These are phyloP conservation scores for Xylaria sp. DNA, from an alignment of 2,329 filamentous ascomycete species.

Conservation along the genomic window DNA sequence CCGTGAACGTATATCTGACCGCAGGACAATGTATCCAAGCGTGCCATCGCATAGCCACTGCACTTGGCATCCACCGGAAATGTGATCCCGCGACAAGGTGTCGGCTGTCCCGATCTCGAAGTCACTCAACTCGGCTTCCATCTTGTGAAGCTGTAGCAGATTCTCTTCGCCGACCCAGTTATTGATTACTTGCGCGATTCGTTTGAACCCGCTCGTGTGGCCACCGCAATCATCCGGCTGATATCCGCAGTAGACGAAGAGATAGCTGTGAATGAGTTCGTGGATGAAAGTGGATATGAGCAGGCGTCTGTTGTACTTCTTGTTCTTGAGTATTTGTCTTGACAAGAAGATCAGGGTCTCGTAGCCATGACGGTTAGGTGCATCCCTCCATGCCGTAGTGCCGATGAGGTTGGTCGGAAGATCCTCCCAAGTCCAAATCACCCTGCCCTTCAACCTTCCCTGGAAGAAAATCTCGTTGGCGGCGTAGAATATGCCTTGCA, in stretches of 20 bases:
- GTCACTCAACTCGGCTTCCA: constrained; percentile 70
- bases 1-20: constrained; percentile 43
- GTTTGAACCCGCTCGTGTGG: constrained; percentile 69
- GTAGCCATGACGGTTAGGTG: constrained; percentile 60
- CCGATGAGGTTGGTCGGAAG: constrained; percentile 69
- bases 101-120: constrained; percentile 52
- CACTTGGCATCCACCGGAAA: constrained; percentile 43
- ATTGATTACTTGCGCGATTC: constrained; percentile 70
- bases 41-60: constrained; percentile 43
- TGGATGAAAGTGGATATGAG: constrained; percentile 74
- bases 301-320: constrained; percentile 67
- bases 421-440: constrained; percentile 71
- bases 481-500: constrained; percentile 68
- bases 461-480: constrained; percentile 73
- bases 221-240: constrained; percentile 66
- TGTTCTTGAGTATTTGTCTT: constrained; percentile 66
- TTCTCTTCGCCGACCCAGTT: constrained; percentile 66
- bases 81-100: constrained; percentile 34
- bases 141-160: constrained; percentile 65
- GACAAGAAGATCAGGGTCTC: constrained; percentile 73
- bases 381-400: constrained; percentile 68
- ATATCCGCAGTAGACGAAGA: constrained; percentile 71
- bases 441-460: constrained; percentile 65
- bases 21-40: constrained; percentile 42
- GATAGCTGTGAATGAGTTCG: constrained; percentile 74